Evolutionary conservation across 1,284 basidiomycete genomes (phyloP).

Genomic region (Austroboletus niveus): DNA sequence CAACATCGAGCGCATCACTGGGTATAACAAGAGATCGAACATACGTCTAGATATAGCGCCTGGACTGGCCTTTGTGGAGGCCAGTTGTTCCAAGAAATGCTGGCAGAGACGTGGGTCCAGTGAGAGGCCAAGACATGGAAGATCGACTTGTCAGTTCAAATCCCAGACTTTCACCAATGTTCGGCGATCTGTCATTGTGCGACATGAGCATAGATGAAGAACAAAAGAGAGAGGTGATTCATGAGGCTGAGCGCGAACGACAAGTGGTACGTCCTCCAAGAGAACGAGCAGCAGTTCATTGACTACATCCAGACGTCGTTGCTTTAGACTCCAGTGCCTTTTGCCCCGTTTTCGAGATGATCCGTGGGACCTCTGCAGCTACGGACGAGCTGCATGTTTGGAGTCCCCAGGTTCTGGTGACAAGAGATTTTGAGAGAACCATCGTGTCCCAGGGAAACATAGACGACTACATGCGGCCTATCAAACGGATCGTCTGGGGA

Average conservation of each 20-base stretch:
- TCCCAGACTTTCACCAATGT: constrained; percentile 28
- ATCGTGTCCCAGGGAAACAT: not conserved
- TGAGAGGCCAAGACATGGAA: constrained; percentile 39
- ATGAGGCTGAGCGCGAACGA: constrained; percentile 43
- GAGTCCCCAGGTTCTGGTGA: constrained; percentile 24
- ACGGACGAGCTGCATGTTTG: constrained; percentile 17
- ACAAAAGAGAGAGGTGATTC: constrained; percentile 47
- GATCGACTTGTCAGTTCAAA: constrained; percentile 5
- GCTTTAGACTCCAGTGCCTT: constrained; percentile 16
- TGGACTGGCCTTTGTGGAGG: constrained; percentile 26
- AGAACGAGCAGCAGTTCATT: constrained; percentile 21
- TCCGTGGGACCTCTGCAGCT: constrained; percentile 12
- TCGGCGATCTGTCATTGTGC: constrained; percentile 25
- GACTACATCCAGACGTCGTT: not conserved
- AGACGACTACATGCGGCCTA: constrained; percentile 39
- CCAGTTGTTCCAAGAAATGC: constrained; percentile 1
- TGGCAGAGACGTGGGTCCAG: constrained; percentile 36
- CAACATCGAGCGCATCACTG: constrained; percentile 14
- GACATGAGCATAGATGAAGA: constrained; percentile 41
- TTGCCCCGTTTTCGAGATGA: constrained; percentile 10
- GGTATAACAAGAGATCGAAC: constrained; percentile 26
- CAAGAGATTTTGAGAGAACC: constrained; percentile 30
- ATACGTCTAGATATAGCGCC: constrained; percentile 19
- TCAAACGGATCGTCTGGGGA: constrained; percentile 41
- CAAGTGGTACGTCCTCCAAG: constrained; percentile 34